Evolutionary conservation across 306 rosid genomes (phyloP), one percentile per base, ranked within the genome.

Genomic region (Senna tora): DNA sequence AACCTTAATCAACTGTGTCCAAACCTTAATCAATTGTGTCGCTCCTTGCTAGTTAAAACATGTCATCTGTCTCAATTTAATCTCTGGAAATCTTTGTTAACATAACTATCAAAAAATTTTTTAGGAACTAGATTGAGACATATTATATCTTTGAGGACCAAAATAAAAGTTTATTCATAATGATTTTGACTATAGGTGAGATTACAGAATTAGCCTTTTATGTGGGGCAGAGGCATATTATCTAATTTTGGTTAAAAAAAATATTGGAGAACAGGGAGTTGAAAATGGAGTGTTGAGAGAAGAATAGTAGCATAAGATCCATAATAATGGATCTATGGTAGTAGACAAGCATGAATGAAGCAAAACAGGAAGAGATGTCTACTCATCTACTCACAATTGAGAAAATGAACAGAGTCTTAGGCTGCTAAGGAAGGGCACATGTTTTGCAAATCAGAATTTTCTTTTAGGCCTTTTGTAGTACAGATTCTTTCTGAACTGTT

Each of bases 201-300:
- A 25, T 25, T 25, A 25, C 30, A 25, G 2, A 25, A 25, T 25
- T 25, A 25, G 2, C 30, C 30, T 25, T 25, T 25, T 25, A 25
- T 25, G 30, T 25, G 30, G 30, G 30, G 3, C 30, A 25, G 3
- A 25, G 30, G 30, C 1, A 25, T 36, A 36, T 36, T 36, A 36
- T 59, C 73, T 73, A 38, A n/a, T n/a, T 60, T 36, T 56, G n/a
- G 67, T 53, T 75, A 58, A 38, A 75, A 52, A 30, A 77, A 70
- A 69, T 57, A 36, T 67, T 68, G 30, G 66, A 60, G 39, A 46
- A 62, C 69, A 75, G 36, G 28, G 41, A 63, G 73, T 46, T 72
- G 13, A 16, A 36, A 54, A 39, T 53, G 6, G 52, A 32, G 33
- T 2, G 47, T 43, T 17, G 43, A 32, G 62, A 52, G 52, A 21